A percentile compares a stretch with the other conserved stretches of the same genome.
These are phyloP conservation scores for Boletus insuetus DNA, from an alignment of 768 basidiomycete species.

Conservation along the genomic window DNA sequence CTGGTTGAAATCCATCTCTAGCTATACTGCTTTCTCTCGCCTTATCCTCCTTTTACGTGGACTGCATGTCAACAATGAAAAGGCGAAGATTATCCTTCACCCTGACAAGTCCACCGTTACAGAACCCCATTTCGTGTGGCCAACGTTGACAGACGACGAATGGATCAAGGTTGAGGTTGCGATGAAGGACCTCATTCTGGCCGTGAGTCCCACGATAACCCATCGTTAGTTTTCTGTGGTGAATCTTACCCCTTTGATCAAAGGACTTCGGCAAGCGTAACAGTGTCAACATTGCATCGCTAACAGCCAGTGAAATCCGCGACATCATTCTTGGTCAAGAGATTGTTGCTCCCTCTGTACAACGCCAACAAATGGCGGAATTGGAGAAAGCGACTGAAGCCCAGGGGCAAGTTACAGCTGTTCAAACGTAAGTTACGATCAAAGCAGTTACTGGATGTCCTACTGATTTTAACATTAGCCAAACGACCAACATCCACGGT, in stretches of 20 bases:
- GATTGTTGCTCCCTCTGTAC: conserved; percentile 91
- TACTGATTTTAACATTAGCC: conserved; percentile 37
- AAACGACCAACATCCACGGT: conserved; percentile 97
- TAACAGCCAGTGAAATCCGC: conserved; percentile 94
- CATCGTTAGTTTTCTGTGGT: not conserved
- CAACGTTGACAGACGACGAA: conserved; percentile 86
- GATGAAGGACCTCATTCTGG: conserved; percentile 94
- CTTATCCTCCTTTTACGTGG: conserved; percentile 96
- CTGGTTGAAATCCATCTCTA: conserved; percentile 98
- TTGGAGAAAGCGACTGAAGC: conserved; percentile 96
- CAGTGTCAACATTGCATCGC: conserved; percentile 95
- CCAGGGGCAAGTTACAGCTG: conserved; percentile 90
- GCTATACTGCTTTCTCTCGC: conserved; percentile 98
- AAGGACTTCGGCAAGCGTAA: conserved; percentile 99
- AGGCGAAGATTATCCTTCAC: conserved; percentile 97
- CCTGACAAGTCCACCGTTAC: conserved; percentile 97
- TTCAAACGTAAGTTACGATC: conserved; percentile 66
- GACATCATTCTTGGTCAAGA: conserved; percentile 99
- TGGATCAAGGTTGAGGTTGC: conserved; percentile 99
- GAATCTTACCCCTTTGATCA: conserved; percentile 16
- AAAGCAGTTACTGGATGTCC: not conserved
- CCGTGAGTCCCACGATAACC: conserved; percentile 43
- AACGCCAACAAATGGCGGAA: conserved; percentile 99
- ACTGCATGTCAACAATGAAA: conserved; percentile 98
- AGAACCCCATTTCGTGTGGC: conserved; percentile 98